These are phyloP conservation scores for Phyllostachys edulis DNA, from an alignment of 176 grass and related monocot genomes.

Conservation along the genomic window DNA sequence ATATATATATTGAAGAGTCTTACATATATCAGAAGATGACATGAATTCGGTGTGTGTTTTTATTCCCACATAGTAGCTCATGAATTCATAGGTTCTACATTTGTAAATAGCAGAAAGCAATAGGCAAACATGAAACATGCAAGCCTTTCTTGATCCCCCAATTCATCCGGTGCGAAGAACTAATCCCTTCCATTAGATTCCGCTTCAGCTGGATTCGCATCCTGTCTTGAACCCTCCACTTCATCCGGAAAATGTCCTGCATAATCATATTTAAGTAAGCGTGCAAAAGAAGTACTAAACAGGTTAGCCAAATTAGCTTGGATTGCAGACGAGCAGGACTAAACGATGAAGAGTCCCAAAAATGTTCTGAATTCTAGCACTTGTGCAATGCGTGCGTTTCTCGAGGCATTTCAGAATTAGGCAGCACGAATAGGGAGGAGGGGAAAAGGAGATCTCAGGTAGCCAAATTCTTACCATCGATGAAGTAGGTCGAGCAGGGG, in stretches of 20 bases:
- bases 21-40: slow-evolving; percentile 19
- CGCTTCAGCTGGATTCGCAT: slow-evolving; percentile 25
- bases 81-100: slow-evolving; percentile 21
- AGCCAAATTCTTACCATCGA: slow-evolving; percentile 26
- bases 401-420: neutral
- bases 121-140: slow-evolving; percentile 12
- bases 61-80: slow-evolving; percentile 14
- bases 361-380: neutral
- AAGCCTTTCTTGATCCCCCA: neutral
- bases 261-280: neutral
- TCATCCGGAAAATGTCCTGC: slow-evolving; percentile 40
- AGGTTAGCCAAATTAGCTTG: neutral
- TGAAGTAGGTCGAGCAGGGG: slow-evolving; percentile 51
- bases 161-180: slow-evolving; percentile 7
- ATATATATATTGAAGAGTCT: neutral
- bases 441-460: neutral
- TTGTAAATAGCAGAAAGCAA: slow-evolving; percentile 23
- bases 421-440: neutral
- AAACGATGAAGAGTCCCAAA: neutral
- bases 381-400: neutral
- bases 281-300: neutral
- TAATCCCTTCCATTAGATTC: neutral
- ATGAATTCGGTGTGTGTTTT: slow-evolving; percentile 16
- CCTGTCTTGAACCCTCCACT: neutral
- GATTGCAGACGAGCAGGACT: neutral